Percentiles rank a stretch among this genome's conserved stretches.
Conservation (phyloP, 345 rosid genomes). For the Eucalyptus marginata region DNA sequence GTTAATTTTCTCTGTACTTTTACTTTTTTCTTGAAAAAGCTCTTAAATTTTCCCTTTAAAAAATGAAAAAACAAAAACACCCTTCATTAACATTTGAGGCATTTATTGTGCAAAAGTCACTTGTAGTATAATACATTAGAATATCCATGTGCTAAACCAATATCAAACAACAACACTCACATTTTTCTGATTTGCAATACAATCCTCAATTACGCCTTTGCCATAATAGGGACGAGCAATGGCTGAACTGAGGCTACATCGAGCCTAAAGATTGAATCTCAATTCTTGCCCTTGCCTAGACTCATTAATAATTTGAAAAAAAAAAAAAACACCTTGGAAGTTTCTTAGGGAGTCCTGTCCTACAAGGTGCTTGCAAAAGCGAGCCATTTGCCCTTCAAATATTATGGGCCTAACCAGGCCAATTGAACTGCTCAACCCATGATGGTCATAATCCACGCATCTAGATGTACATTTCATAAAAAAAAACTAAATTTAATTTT, state of each 20-base stretch:
- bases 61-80: background rate
- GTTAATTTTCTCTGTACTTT: background rate
- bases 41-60: background rate
- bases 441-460: accelerated
- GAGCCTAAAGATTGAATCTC: background rate
- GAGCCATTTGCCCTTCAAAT: background rate
- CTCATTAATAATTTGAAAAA: background rate
- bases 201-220: background rate
- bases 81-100: background rate
- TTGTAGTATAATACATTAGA: background rate
- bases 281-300: background rate
- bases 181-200: background rate
- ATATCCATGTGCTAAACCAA: background rate
- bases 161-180: background rate
- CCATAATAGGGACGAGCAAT: background rate
- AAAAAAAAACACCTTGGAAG: background rate
- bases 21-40: background rate
- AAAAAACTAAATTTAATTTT: background rate
- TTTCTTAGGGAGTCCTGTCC: accelerated
- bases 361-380: background rate
- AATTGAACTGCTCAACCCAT: background rate
- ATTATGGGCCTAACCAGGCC: background rate
- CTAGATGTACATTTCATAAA: background rate
- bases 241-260: background rate
- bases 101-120: background rate